phyloP scores from a whole-genome alignment of 2,329 filamentous ascomycete genomes.

The Nannizziopsis arthrosporioides region DNA sequence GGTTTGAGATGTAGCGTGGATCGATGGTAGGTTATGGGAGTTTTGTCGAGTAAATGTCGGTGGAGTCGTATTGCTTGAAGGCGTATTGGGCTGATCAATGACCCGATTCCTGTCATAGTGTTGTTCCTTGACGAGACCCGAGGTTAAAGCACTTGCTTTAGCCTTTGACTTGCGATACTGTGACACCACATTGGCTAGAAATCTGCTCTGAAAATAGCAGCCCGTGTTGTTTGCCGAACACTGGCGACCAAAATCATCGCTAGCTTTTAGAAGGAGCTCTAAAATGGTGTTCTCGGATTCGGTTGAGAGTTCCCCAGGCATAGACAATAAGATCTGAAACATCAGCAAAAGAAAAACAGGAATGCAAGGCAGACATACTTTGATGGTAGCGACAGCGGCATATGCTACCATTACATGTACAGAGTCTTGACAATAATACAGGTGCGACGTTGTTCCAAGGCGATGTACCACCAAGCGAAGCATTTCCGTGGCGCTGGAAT shows the following conservation, averaged over 20 bases:
- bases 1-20: not conserved
- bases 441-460: slow-evolving; percentile 20
- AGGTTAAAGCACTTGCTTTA: slow-evolving; percentile 1
- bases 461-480: slow-evolving; percentile 24
- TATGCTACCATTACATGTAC: slow-evolving; percentile 36
- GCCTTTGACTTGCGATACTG: slow-evolving; percentile 16
- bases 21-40: not conserved
- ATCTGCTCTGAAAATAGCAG: slow-evolving; percentile 17
- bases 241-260: slow-evolving; percentile 15
- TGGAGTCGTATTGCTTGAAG: not conserved
- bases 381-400: slow-evolving; percentile 31
- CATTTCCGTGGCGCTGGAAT: slow-evolving; percentile 24
- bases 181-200: slow-evolving; percentile 16
- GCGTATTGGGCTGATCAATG: not conserved
- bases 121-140: slow-evolving; percentile 10
- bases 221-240: slow-evolving; percentile 15
- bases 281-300: slow-evolving; percentile 15
- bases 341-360: not conserved
- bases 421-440: slow-evolving; percentile 35
- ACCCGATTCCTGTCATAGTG: slow-evolving; percentile 2
- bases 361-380: slow-evolving; percentile 14
- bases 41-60: not conserved
- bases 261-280: slow-evolving; percentile 13
- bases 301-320: slow-evolving; percentile 14
- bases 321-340: slow-evolving; percentile 15